Conservation (phyloP, 208 protist species). For the Naegleria fowleri region DNA sequence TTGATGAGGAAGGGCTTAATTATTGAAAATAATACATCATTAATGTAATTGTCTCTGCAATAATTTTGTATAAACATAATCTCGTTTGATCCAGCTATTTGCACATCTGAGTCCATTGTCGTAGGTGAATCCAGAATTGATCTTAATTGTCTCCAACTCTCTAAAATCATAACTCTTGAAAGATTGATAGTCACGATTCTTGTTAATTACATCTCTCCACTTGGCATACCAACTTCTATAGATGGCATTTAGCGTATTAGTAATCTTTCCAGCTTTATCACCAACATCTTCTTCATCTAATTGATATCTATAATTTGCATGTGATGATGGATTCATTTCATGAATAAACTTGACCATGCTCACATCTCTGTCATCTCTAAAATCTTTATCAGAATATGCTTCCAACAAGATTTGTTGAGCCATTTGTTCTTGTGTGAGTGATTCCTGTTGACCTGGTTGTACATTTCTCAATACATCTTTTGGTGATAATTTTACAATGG, state of each 20-base stretch:
- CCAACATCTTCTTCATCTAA: not conserved
- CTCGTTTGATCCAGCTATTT: not conserved
- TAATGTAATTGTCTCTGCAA: not conserved
- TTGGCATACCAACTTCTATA: not conserved
- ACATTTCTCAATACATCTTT: not conserved
- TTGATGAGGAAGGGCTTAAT: too few relatives aligned
- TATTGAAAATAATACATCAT: too few relatives aligned
- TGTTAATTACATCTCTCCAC: not conserved
- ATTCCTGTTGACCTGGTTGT: not conserved
- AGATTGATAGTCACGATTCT: not conserved
- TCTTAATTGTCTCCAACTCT: not conserved
- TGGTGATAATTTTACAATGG: not conserved
- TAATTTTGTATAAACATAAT: not conserved
- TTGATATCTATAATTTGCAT: not conserved
- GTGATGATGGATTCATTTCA: not conserved
- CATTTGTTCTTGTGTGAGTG: not conserved
- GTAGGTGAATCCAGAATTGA: not conserved
- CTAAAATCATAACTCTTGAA: not conserved
- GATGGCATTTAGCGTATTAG: not conserved
- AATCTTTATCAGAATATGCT: not conserved
- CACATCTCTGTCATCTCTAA: not conserved
- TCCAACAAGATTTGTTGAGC: not conserved
- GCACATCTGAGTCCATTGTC: not conserved
- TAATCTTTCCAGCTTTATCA: not conserved
- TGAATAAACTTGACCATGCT: not conserved